These are phyloP conservation scores for Sideroxylon spinosum DNA, from an alignment of 179 eudicot genomes.

Conservation along the genomic window DNA sequence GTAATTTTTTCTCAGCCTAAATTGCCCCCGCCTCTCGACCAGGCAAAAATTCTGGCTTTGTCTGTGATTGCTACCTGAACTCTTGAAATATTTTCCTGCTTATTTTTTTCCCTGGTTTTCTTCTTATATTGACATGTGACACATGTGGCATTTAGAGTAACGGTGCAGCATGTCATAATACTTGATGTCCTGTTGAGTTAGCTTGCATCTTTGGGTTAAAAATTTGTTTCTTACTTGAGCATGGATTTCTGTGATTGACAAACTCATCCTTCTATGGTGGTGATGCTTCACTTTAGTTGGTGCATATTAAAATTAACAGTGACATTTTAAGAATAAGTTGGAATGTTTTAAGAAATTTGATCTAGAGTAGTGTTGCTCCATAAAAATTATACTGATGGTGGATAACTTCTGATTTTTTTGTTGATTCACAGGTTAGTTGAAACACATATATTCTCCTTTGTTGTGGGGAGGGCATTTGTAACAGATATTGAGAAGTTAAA, in stretches of 20 bases:
- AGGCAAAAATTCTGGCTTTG: too few species aligned
- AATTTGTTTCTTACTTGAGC: not conserved
- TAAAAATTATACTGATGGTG: slow-evolving; percentile 5
- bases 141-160: not conserved
- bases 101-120: not conserved
- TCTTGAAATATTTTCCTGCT: not conserved
- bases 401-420: slow-evolving; percentile 21
- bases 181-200: not conserved
- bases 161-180: not conserved
- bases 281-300: not conserved
- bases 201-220: not conserved
- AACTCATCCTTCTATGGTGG: not conserved
- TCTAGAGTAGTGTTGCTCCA: not conserved
- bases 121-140: not conserved
- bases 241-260: not conserved
- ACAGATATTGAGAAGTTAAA: slow-evolving; percentile 93
- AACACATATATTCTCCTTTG: slow-evolving; percentile 96
- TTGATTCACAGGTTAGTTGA: slow-evolving; percentile 88
- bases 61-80: not conserved
- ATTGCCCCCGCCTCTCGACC: too few species aligned
- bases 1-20: too few species aligned
- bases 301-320: not conserved
- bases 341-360: not conserved
- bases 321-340: not conserved
- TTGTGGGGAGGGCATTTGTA: slow-evolving; percentile 99